Conservation (phyloP, 176 grass and related monocot genomes). For the Thinopyrum elongatum region DNA sequence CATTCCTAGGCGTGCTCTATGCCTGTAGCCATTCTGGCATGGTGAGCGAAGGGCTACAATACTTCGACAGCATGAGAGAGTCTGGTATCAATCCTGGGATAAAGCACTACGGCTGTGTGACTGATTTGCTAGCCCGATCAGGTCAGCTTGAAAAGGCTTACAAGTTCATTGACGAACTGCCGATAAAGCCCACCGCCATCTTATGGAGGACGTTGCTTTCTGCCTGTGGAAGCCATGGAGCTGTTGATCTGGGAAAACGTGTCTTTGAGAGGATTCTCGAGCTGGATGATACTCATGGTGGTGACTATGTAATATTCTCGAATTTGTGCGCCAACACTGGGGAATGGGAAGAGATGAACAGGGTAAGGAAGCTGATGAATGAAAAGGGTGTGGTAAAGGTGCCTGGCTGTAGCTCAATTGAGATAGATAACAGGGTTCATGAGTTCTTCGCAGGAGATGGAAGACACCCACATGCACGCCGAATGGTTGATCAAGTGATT, state of each 20-base stretch:
- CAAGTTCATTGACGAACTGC: constrained; percentile 57
- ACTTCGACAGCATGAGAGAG: constrained; percentile 55
- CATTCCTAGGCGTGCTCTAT: constrained; percentile 61
- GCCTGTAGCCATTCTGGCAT: constrained; percentile 74
- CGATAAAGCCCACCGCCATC: constrained; percentile 62
- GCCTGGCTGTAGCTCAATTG: constrained; percentile 77
- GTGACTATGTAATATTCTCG: constrained; percentile 72
- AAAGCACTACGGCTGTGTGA: constrained; percentile 77
- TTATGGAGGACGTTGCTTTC: constrained; percentile 73
- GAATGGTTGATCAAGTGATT: constrained; percentile 68
- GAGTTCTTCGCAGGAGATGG: constrained; percentile 87
- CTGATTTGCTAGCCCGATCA: constrained; percentile 65
- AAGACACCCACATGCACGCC: constrained; percentile 49
- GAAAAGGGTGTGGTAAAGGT: constrained; percentile 72
- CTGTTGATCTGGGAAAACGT: constrained; percentile 38
- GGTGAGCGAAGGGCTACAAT: constrained; percentile 61
- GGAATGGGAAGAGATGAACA: constrained; percentile 69
- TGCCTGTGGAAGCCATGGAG: constrained; percentile 52
- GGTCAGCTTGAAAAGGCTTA: constrained; percentile 63
- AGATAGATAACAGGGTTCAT: constrained; percentile 63
- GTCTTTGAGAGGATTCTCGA: constrained; percentile 74
- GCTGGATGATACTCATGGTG: constrained; percentile 75
- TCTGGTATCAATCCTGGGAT: constrained; percentile 51
- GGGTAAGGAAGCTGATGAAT: constrained; percentile 61
- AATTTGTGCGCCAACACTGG: constrained; percentile 68